phyloP scores from a whole-genome alignment of 257 asterid species.

The Penstemon eatonii region DNA sequence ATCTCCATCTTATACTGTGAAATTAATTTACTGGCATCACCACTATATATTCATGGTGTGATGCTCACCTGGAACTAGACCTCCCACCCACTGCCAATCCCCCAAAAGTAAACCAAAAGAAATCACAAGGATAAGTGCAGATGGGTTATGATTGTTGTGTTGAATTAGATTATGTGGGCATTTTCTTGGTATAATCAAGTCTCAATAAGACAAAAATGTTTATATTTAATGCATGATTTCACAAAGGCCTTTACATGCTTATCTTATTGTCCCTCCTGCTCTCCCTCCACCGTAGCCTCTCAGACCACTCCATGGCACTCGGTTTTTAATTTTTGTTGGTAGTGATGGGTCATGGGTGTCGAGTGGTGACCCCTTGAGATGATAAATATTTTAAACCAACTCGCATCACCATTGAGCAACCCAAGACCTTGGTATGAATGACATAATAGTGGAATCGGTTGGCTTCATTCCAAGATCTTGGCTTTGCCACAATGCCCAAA shows the following conservation, averaged over 20 bases:
- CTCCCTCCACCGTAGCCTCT: background rate
- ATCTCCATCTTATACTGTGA: no score
- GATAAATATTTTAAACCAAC: no score
- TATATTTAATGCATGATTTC: background rate
- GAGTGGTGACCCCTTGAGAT: no score
- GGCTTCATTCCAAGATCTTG: background rate
- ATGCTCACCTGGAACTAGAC: background rate
- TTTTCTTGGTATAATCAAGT: background rate
- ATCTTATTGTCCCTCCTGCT: background rate
- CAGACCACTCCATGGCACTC: no score
- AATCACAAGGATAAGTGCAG: background rate
- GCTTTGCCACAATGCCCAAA: background rate
- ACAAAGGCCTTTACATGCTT: background rate
- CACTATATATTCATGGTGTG: background rate
- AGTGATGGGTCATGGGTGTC: no score
- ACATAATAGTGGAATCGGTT: background rate
- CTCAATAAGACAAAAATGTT: background rate
- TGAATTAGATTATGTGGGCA: background rate
- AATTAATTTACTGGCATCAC: background rate
- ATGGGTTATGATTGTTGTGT: background rate
- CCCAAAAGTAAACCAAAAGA: background rate
- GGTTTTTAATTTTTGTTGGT: no score
- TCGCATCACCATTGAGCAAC: no score
- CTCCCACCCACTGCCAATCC: background rate
- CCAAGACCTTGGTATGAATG: no score